These are phyloP conservation scores for Lyophyllum decastes DNA, from an alignment of 768 basidiomycete genomes.

Conservation along the genomic window DNA sequence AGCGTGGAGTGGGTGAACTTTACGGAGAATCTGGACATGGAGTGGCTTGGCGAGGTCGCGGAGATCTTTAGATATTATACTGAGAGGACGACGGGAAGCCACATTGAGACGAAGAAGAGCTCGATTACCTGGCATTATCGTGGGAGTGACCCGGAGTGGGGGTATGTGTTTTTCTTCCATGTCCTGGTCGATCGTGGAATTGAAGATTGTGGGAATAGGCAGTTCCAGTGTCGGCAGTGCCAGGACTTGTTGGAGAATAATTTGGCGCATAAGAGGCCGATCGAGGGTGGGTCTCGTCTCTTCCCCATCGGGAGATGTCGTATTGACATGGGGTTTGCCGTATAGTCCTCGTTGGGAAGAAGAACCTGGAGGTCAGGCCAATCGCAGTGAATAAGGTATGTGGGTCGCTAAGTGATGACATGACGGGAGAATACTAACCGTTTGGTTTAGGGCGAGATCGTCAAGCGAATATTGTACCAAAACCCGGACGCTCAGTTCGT, in stretches of 20 bases:
- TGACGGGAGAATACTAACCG: not conserved
- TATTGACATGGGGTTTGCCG: not conserved
- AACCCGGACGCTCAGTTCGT: conserved; percentile 94
- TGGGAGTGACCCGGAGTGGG: conserved; percentile 92
- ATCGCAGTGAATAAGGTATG: conserved; percentile 88
- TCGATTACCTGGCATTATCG: conserved; percentile 99
- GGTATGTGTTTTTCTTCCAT: conserved; percentile 48
- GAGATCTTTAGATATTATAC: conserved; percentile 98
- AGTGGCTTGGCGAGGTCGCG: conserved; percentile 94
- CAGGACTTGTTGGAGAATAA: conserved; percentile 96
- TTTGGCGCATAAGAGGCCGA: conserved; percentile 88
- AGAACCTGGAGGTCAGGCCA: conserved; percentile 96
- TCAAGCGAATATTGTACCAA: conserved; percentile 89
- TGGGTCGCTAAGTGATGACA: not conserved
- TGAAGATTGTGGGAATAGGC: conserved; percentile 39
- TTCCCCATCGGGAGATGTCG: not conserved
- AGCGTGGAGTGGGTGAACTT: conserved; percentile 77
- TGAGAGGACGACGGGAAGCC: conserved; percentile 94
- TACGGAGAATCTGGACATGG: conserved; percentile 93
- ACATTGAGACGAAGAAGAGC: conserved; percentile 96
- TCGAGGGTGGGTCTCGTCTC: conserved; percentile 66
- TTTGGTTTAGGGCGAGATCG: conserved; percentile 80
- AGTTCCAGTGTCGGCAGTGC: conserved; percentile 95
- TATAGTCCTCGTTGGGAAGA: conserved; percentile 94
- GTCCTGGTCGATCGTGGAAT: conserved; percentile 6